Percentiles rank a stretch among this genome's conserved stretches.
Evolutionary conservation across 2,329 filamentous ascomycete genomes (phyloP).

Genomic region (Cercospora sp.): DNA sequence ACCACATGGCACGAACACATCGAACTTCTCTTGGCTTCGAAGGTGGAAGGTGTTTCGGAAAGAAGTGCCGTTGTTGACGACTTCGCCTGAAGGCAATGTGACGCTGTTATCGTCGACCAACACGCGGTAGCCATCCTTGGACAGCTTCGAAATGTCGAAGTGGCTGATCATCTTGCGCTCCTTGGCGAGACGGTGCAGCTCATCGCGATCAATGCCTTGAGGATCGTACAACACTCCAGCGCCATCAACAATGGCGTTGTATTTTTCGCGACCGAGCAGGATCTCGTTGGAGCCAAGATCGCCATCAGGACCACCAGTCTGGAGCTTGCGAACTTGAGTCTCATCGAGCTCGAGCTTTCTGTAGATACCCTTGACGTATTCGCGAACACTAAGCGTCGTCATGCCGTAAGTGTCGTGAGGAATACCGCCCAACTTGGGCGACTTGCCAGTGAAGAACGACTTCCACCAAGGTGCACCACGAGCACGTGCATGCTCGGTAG

Average conservation of each 20-base stretch:
- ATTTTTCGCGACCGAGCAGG: conserved; percentile 91
- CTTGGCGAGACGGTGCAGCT: conserved; percentile 82
- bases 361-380: conserved; percentile 96
- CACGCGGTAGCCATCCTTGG: conserved; percentile 83
- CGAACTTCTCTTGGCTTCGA: conserved; percentile 66
- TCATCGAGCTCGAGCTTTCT: conserved; percentile 91
- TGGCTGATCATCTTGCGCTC: conserved; percentile 84
- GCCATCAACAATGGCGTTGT: conserved; percentile 92
- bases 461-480: conserved; percentile 98
- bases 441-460: conserved; percentile 99
- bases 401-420: conserved; percentile 96
- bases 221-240: conserved; percentile 93
- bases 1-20: conserved; percentile 93
- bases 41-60: conserved; percentile 99
- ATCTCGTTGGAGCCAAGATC: conserved; percentile 98
- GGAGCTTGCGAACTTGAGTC: conserved; percentile 82
- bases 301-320: conserved; percentile 95
- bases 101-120: conserved; percentile 88
- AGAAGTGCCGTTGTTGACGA: conserved; percentile 83
- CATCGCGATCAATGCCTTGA: conserved; percentile 79
- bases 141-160: conserved; percentile 83
- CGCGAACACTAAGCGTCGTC: conserved; percentile 94
- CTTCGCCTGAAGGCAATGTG: conserved; percentile 82
- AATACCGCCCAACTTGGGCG: conserved; percentile 90
- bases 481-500: conserved; percentile 86